Evolutionary conservation across 805 yeast species (phyloP), one percentile per base, ranked within the genome.

Genomic region (Metschnikowia amazonensis): DNA sequence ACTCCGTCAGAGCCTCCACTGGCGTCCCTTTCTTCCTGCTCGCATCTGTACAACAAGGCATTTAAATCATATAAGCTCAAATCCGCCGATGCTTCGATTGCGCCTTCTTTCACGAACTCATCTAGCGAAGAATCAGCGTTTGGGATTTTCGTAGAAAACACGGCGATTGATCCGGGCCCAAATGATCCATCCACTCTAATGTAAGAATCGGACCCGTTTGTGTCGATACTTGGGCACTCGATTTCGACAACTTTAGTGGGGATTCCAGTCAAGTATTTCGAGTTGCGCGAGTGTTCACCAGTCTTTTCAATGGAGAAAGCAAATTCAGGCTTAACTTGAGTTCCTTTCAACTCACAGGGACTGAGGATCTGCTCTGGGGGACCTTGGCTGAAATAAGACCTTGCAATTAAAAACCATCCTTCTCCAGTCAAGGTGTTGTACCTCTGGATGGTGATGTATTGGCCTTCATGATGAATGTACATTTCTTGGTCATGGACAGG

Each of bases 391-490:
- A 94, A 94, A 60, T 88, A 89, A 2, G 94, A 81, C 60, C 97
- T 79, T 0, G 97, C 96, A 57, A 92, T 77, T 56, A 94, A 71
- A 56, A 86, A 89, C 80, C 86, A 87, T 2, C 99, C 99, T 47
- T 77, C 76, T 1, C 98, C 98, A 2, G 89, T 81, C 52, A 80
- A 77, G 0, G 95, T 84, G 60, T 88, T 87, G 23, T 82, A 77
- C 55, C 98, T 74, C 63, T 92, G 97, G 44, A 92, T 81, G 0
- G 97, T 90, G 47, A 92, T 87, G 63, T 76, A 92, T 63, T 90
- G 96, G 11, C 87, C 96, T 51, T 89, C 95, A 58, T 87, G 97
- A 60, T 92, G 97, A 33, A 92, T 86, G 62, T 87, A 92, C 86
- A 87, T 89, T 65, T 92, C 97, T 56, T 86, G 86, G 47, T 72